phyloP scores from a whole-genome alignment of 2,329 filamentous ascomycete species.

The Cordyceps tenuipes region DNA sequence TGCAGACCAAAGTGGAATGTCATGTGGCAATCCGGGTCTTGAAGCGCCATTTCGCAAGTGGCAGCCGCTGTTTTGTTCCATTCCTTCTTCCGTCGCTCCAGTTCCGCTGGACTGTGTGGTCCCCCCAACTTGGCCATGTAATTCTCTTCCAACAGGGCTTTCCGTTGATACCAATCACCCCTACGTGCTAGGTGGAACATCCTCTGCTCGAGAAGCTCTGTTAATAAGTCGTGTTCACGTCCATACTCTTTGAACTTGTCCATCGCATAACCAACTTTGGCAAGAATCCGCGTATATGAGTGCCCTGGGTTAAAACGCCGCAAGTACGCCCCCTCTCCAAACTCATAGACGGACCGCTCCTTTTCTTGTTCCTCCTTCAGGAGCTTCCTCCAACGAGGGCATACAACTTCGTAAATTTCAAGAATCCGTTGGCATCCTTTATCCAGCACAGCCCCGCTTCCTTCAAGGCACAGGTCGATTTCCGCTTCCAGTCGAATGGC shows the following conservation, averaged over 20 bases:
- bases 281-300: constrained; percentile 86
- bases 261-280: constrained; percentile 74
- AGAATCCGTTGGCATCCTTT: constrained; percentile 60
- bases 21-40: constrained; percentile 82
- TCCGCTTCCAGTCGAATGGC: constrained; percentile 73
- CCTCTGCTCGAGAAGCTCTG: constrained; percentile 67
- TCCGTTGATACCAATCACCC: constrained; percentile 92
- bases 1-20: constrained; percentile 93
- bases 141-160: constrained; percentile 87
- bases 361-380: constrained; percentile 68
- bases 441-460: constrained; percentile 60
- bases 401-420: constrained; percentile 62
- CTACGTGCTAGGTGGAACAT: constrained; percentile 80
- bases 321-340: constrained; percentile 79
- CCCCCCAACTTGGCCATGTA: constrained; percentile 67
- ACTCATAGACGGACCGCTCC: constrained; percentile 69
- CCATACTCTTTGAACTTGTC: constrained; percentile 74
- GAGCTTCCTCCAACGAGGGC: constrained; percentile 71
- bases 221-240: constrained; percentile 65
- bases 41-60: constrained; percentile 80
- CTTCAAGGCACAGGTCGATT: constrained; percentile 76
- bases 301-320: constrained; percentile 85
- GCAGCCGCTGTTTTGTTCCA: constrained; percentile 70
- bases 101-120: constrained; percentile 26
- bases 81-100: constrained; percentile 60